phyloP scores from a whole-genome alignment of 2,329 filamentous ascomycete species.

The Periglandula ipomoeae region DNA sequence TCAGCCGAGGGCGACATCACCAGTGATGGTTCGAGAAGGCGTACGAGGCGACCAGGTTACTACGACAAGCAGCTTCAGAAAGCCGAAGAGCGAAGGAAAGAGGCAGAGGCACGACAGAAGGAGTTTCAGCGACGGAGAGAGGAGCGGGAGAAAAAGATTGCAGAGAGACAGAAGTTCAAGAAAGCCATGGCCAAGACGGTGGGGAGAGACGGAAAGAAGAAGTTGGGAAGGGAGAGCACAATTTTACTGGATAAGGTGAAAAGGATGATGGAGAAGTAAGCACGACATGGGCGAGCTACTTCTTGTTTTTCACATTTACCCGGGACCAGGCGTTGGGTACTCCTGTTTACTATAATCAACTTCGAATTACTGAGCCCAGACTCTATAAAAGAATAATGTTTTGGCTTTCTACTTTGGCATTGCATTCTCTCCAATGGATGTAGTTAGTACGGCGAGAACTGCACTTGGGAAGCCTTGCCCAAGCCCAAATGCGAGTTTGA shows the following conservation, averaged over 20 bases:
- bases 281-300: background rate
- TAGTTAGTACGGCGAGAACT: too few relatives aligned
- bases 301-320: too few relatives aligned
- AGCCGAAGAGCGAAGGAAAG: slow-evolving; percentile 31
- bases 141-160: slow-evolving; percentile 55
- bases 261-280: slow-evolving; percentile 25
- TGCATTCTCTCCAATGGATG: too few relatives aligned
- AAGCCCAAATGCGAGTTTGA: too few relatives aligned
- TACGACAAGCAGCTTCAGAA: slow-evolving; percentile 55
- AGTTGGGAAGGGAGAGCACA: slow-evolving; percentile 71
- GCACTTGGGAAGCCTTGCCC: too few relatives aligned
- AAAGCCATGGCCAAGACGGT: slow-evolving; percentile 67
- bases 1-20: slow-evolving; percentile 2
- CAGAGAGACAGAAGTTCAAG: slow-evolving; percentile 55
- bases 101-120: slow-evolving; percentile 31
- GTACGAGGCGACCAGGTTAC: slow-evolving; percentile 39
- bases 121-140: slow-evolving; percentile 42
- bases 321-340: too few relatives aligned
- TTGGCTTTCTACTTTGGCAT: too few relatives aligned
- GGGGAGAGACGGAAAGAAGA: slow-evolving; percentile 65
- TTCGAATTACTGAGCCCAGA: too few relatives aligned
- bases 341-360: too few relatives aligned
- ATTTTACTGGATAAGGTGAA: slow-evolving; percentile 71
- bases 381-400: too few relatives aligned
- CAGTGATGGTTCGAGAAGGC: slow-evolving; percentile 24